Conservation (phyloP, 192 early-diverging fungal species). For the Coemansia javaensis region DNA sequence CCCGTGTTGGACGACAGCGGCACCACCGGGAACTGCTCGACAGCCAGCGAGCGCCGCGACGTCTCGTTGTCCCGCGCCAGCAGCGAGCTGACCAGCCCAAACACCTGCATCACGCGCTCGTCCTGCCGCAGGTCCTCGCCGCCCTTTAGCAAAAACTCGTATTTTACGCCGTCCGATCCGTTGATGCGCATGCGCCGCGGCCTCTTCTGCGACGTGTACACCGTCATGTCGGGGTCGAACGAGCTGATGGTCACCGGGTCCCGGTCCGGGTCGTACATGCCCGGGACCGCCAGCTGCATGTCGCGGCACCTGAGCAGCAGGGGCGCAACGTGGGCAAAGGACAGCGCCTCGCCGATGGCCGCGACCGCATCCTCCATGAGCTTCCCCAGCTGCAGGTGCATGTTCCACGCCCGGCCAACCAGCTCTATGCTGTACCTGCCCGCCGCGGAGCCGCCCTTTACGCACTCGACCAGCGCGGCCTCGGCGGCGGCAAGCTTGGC, state of each 20-base stretch:
- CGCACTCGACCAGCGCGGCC: constrained; percentile 78
- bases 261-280: constrained; percentile 77
- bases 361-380: constrained; percentile 77
- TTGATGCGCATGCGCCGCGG: constrained; percentile 79
- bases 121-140: constrained; percentile 98
- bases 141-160: constrained; percentile 89
- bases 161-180: constrained; percentile 88
- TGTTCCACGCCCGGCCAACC: constrained; percentile 89
- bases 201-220: constrained; percentile 87
- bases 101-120: constrained; percentile 98
- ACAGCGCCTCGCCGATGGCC: constrained; percentile 73
- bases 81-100: constrained; percentile 93
- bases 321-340: constrained; percentile 85
- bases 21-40: constrained; percentile 87
- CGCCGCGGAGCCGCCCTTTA: constrained; percentile 18
- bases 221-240: constrained; percentile 74
- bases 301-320: constrained; percentile 76
- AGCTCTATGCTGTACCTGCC: constrained; percentile 27
- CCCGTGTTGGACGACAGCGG: constrained; percentile 97
- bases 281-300: constrained; percentile 87
- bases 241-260: constrained; percentile 77
- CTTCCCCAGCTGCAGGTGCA: constrained; percentile 73
- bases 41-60: constrained; percentile 84
- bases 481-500: constrained; percentile 84
- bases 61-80: constrained; percentile 82